Percentiles rank a stretch among this genome's conserved stretches.
Conservation (phyloP, 208 protist genomes). For the Trypanosoma conorhini region DNA sequence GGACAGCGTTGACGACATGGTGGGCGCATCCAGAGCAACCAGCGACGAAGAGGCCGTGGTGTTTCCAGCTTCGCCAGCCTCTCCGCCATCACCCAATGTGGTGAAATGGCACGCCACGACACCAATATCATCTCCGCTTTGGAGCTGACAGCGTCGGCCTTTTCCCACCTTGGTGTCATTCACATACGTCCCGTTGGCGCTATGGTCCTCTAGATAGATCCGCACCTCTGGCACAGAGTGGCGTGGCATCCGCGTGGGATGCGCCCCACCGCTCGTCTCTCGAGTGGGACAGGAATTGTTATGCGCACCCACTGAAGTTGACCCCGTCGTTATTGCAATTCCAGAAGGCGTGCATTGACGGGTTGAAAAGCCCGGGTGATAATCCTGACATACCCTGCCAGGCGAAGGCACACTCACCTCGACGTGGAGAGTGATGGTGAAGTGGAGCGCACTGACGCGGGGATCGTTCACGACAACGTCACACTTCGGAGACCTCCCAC, state of each 20-base stretch:
- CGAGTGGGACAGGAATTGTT: background rate
- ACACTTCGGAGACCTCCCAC: slow-evolving; percentile 45
- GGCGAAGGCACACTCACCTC: slow-evolving; percentile 34
- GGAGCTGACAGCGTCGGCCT: slow-evolving; percentile 41
- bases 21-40: background rate
- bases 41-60: background rate
- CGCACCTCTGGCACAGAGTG: slow-evolving; percentile 10
- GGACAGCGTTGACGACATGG: background rate
- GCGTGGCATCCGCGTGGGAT: background rate
- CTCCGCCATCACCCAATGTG: background rate
- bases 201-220: slow-evolving; percentile 61
- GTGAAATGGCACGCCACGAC: slow-evolving; percentile 37
- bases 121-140: slow-evolving; percentile 62
- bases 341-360: background rate
- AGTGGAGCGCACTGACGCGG: slow-evolving; percentile 56
- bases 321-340: background rate
- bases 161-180: slow-evolving; percentile 63
- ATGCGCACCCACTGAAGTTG: background rate
- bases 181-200: slow-evolving; percentile 78
- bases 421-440: slow-evolving; percentile 47
- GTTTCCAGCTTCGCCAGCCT: background rate
- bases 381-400: background rate
- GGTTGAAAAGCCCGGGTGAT: background rate
- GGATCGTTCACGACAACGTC: slow-evolving; percentile 43
- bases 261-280: slow-evolving; percentile 1